Base-by-base conservation (phyloP, 2,329 filamentous ascomycete genomes). In the Teratosphaeria destructans region DNA sequence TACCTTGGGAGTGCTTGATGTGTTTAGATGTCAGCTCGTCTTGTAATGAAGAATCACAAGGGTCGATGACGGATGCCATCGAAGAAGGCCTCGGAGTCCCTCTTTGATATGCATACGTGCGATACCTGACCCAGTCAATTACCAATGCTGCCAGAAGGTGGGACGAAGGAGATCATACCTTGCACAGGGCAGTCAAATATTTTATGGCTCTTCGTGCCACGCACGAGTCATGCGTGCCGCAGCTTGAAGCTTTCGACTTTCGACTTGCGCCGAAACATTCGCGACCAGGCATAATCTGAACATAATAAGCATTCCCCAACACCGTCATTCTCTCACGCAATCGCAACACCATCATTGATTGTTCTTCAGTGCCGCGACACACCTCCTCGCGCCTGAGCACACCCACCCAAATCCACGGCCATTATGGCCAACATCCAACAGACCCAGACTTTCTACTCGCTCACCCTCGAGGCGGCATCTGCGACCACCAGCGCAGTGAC, bases 351-450 rank as follows among this genome's bases (percentile, higher is more conserved):
- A 8, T 16, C 49, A 29, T 19, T 16, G 12, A 16, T 52, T 11
- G 6, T 11, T 16, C 37, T 27, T 6, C 14, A 23, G 55, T 32
- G 23, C 37, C 37, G 26, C 39, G 12, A 10, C 35, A 14, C 27
- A 3, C 3, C 56, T 14, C 10, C 27, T 39, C 37, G 43, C 3
- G n/a, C 6, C 43, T 49, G 43, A 49, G 43, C 16, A 49, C 19
- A 29, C 37, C 14, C 26, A 27, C 19, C 26, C 8, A 16, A 11
- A 23, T 5, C 39, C 56, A 32, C 64, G 57, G 64, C 74, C 77
- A 80, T 61, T 73, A 97, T 97, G 94, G 93, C 94, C 79, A 95
- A 92, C 74, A 96, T 93, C 63, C 96, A 92, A 66, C 93, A 93
- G 75, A 95, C 96, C 10, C 70, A 72, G 90, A 96, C 96, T 75